Base-by-base conservation (phyloP, 2,329 filamentous ascomycete genomes). In the Epichloe coenophiala region DNA sequence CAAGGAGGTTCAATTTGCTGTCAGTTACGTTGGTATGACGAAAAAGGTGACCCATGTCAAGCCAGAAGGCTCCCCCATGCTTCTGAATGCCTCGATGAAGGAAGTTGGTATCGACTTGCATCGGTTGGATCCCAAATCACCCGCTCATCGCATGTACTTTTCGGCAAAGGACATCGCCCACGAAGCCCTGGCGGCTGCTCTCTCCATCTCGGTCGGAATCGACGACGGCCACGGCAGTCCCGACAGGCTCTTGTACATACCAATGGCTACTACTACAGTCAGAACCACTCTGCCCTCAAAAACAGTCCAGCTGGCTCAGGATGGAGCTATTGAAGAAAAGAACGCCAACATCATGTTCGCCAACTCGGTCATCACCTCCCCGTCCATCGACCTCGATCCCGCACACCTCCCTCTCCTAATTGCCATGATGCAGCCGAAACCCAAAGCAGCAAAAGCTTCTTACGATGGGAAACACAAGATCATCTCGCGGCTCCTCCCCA, bases 81-180 rank as follows among this genome's bases (percentile, higher is more conserved):
- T 86, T 53, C 74, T 96, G 54, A 95, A 91, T 61, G 78, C 90
- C 43, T 89, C 91, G 6, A 95, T 95, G 78, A 97, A 98, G 65
- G 94, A 98, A 64, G 81, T 98, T 41, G 91, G 91, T 53, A 78
- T 98, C 62, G 93, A 98, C 62, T 72, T 98, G 40, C 84, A 97
- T 63, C 83, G 91, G 21, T 77, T 98, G 50, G 91, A 98, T 63
- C 84, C 88, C 41, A 91, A 88, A 60, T 95, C 90, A 15, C 89
- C 93, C 1, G 89, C 91, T 0, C 93, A 98, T 72, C 83, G 93
- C 55, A 98, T 97, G 93, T 97, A 98, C 67, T 98, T 98, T 63
- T 87, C 90, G 2, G 81, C 85, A 21, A 84, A 88, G 54, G 93
- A 96, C 63, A 83, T 96, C 60, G 93, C 93, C 12, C 93, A 98